These are phyloP conservation scores for Scheffersomyces stambukii DNA, from an alignment of 1,139 yeast genomes.

Conservation along the genomic window DNA sequence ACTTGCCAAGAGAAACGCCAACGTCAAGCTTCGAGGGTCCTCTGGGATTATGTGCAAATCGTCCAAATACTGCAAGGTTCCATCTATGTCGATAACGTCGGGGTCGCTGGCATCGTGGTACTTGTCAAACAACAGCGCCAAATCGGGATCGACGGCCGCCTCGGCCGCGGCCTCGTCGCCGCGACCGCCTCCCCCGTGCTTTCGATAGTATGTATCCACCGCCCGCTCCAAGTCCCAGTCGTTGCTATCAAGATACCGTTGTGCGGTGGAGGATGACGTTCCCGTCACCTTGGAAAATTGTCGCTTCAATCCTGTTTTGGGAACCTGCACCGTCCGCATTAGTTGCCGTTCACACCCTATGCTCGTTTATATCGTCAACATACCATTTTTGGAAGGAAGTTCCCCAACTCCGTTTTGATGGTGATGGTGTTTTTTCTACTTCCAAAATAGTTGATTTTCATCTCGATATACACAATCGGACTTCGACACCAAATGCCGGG, in stretches of 20 bases:
- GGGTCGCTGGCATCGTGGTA: conserved; percentile 25
- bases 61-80: conserved; percentile 62
- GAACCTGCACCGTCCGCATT: conserved; percentile 7
- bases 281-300: conserved; percentile 32
- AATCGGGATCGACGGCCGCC: conserved; percentile 13
- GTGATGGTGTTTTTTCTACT: too few relatives aligned
- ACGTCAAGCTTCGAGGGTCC: conserved; percentile 61
- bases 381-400: too few relatives aligned
- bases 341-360: too few relatives aligned
- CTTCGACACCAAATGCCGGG: too few relatives aligned
- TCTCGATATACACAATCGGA: too few relatives aligned
- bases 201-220: conserved; percentile 21
- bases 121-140: conserved; percentile 23
- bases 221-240: conserved; percentile 28
- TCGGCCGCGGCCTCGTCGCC: conserved; percentile 1
- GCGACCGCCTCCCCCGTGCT: conserved; percentile 6
- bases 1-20: conserved; percentile 65
- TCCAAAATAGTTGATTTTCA: too few relatives aligned
- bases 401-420: too few relatives aligned
- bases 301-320: conserved; percentile 13
- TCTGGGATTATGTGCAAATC: conserved; percentile 73
- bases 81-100: conserved; percentile 59
- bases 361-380: too few relatives aligned
- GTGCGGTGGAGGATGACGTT: conserved; percentile 21
- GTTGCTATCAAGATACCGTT: conserved; percentile 20